phyloP scores from a whole-genome alignment of 768 basidiomycete genomes.

The Daedaleopsis nitida region DNA sequence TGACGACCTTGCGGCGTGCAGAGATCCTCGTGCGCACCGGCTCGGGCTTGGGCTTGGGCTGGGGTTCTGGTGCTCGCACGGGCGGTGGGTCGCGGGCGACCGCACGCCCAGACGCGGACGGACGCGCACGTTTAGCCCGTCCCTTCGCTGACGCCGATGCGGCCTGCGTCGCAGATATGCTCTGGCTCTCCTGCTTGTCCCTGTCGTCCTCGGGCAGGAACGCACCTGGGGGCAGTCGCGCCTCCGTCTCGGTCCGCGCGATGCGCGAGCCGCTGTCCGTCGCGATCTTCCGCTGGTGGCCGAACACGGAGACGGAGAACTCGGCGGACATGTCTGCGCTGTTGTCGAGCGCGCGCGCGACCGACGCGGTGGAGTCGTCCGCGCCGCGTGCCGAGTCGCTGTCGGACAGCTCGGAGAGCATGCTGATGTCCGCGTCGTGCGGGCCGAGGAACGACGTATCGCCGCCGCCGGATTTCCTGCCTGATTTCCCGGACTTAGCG shows the following conservation, averaged over 20 bases:
- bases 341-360: slow-evolving; percentile 22
- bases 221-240: slow-evolving; percentile 44
- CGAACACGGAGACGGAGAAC: slow-evolving; percentile 35
- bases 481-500: not conserved
- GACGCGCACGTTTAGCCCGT: slow-evolving; percentile 2
- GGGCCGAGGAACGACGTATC: slow-evolving; percentile 8
- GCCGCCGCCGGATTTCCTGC: not conserved
- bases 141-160: not conserved
- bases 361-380: slow-evolving; percentile 9
- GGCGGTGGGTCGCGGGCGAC: slow-evolving; percentile 9
- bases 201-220: slow-evolving; percentile 46
- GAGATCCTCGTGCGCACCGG: slow-evolving; percentile 10
- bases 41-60: slow-evolving; percentile 5
- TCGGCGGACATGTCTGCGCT: slow-evolving; percentile 21
- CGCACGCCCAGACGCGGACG: slow-evolving; percentile 7
- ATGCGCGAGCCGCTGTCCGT: slow-evolving; percentile 18
- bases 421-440: slow-evolving; percentile 20
- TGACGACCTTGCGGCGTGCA: slow-evolving; percentile 4
- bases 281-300: slow-evolving; percentile 12
- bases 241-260: slow-evolving; percentile 28
- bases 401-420: slow-evolving; percentile 18
- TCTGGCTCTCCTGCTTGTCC: slow-evolving; percentile 21
- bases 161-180: not conserved
- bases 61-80: not conserved
- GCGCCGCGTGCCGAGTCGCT: slow-evolving; percentile 2